Percentiles rank a stretch among this genome's conserved stretches.
Conservation (phyloP, 305 asterid genomes). For the Petunia hybrid region DNA sequence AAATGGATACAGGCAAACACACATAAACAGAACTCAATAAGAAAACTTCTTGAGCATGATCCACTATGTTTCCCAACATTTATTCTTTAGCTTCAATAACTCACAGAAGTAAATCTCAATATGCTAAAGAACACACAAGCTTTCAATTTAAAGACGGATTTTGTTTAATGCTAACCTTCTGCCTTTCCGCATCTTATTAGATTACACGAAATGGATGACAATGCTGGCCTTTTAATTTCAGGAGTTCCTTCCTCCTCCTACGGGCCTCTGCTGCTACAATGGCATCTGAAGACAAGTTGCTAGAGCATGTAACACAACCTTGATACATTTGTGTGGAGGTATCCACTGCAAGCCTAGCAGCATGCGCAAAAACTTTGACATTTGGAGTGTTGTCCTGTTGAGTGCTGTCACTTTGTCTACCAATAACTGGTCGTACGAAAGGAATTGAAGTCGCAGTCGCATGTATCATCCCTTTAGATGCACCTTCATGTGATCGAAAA, state of each 20-base stretch:
- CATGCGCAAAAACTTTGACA: constrained; percentile 32
- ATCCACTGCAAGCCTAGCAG: neutral
- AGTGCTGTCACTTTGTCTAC: constrained; percentile 6
- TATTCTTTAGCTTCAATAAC: neutral
- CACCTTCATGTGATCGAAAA: constrained; percentile 31
- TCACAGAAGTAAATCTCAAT: neutral
- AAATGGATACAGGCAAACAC: neutral
- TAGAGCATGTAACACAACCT: neutral
- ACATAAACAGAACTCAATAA: neutral
- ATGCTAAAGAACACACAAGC: neutral
- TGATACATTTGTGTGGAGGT: neutral
- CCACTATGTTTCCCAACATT: neutral
- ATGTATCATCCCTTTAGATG: neutral
- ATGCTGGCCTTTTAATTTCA: constrained; percentile 49
- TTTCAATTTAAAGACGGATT: neutral
- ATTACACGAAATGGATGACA: constrained; percentile 26
- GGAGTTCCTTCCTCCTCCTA: constrained; percentile 64
- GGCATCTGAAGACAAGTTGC: constrained; percentile 34
- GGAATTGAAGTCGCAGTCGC: neutral
- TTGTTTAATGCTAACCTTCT: neutral
- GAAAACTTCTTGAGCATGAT: neutral
- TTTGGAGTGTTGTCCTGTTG: constrained; percentile 17
- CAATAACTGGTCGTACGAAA: neutral
- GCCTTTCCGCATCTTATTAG: neutral
- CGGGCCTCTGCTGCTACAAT: constrained; percentile 56